Conservation (phyloP, 176 grass and related monocot genomes). For the Tillandsia leiboldiana region DNA sequence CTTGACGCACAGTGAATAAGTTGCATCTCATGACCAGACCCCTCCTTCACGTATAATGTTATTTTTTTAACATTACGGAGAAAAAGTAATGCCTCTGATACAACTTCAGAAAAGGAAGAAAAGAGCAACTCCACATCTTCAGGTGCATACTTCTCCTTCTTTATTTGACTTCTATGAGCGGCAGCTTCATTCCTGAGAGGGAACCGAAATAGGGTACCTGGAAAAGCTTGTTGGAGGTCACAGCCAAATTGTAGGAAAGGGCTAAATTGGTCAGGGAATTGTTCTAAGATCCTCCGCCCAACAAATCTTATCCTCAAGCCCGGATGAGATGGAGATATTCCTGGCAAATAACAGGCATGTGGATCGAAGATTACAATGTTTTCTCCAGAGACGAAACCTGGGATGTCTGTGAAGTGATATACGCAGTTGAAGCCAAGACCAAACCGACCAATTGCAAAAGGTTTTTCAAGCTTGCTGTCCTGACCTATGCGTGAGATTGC, state of each 20-base stretch:
- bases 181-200: conserved; percentile 74
- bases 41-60: conserved; percentile 78
- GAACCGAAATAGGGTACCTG: conserved; percentile 90
- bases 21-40: conserved; percentile 53
- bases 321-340: conserved; percentile 96
- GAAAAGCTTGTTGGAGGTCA: conserved; percentile 79
- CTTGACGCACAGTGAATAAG: conserved; percentile 66
- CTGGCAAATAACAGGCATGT: conserved; percentile 84
- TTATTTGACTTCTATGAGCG: conserved; percentile 97
- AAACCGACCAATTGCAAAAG: conserved; percentile 94
- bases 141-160: conserved; percentile 78
- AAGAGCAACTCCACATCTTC: conserved; percentile 85
- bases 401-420: conserved; percentile 98
- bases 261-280: conserved; percentile 93
- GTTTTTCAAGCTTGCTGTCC: conserved; percentile 97
- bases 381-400: conserved; percentile 93
- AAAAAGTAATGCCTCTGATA: conserved; percentile 80
- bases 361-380: conserved; percentile 99
- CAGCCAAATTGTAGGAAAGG: conserved; percentile 97
- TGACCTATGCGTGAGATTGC: conserved; percentile 93
- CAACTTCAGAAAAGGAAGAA: conserved; percentile 79
- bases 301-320: conserved; percentile 89
- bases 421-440: conserved; percentile 98
- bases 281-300: conserved; percentile 82
- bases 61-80: conserved; percentile 83